Conservation (phyloP, 768 basidiomycete genomes). For the Russula lepida region DNA sequence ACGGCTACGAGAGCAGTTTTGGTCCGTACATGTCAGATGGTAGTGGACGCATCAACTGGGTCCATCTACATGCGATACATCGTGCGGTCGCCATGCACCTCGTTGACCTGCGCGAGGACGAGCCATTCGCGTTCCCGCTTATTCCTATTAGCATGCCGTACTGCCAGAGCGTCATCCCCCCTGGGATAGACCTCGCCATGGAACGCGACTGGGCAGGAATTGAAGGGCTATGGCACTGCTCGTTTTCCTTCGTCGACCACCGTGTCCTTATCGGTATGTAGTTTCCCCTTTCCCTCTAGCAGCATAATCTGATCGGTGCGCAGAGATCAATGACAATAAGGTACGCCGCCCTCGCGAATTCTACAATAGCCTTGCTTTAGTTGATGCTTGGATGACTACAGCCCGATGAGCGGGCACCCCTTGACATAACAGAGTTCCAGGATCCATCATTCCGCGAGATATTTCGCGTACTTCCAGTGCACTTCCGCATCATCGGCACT, state of each 20-base stretch:
- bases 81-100: conserved; percentile 50
- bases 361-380: not conserved
- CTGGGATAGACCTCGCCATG: conserved; percentile 30
- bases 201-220: conserved; percentile 52
- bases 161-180: conserved; percentile 43
- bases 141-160: conserved; percentile 46
- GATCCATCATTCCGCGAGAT: conserved; percentile 43
- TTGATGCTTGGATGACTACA: conserved; percentile 13
- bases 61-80: conserved; percentile 46
- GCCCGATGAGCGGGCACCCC: conserved; percentile 27
- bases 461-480: conserved; percentile 41
- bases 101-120: conserved; percentile 32
- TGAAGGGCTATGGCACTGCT: conserved; percentile 49
- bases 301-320: not conserved
- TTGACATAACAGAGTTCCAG: conserved; percentile 44
- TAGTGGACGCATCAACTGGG: conserved; percentile 47
- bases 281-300: too few relatives aligned
- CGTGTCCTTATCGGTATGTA: conserved; percentile 52
- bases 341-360: conserved; percentile 16
- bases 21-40: conserved; percentile 48
- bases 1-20: conserved; percentile 40
- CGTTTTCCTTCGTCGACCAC: conserved; percentile 66
- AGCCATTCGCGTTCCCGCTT: conserved; percentile 24
- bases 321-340: conserved; percentile 43
- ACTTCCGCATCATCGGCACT: conserved; percentile 35